Percentiles rank a stretch among this genome's conserved stretches.
phyloP scores from a whole-genome alignment of 805 yeast species.

The Starmerella cellae region DNA sequence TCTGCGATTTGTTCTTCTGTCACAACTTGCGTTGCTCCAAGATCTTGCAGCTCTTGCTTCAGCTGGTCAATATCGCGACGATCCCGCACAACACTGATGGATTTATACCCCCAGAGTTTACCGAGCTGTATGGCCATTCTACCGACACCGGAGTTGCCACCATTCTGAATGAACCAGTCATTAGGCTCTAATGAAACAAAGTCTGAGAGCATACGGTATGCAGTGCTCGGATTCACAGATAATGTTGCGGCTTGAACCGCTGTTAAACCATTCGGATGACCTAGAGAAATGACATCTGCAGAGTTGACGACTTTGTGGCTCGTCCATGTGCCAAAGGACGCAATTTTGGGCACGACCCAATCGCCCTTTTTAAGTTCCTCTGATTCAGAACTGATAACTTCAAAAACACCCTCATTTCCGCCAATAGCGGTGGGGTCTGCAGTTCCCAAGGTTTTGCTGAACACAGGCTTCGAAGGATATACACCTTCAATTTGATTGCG shows the following conservation, averaged over 20 bases:
- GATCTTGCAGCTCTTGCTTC: slow-evolving; percentile 38
- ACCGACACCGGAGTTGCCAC: slow-evolving; percentile 93
- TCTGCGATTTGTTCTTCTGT: slow-evolving; percentile 76
- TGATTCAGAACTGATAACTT: slow-evolving; percentile 43
- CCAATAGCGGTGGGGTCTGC: slow-evolving; percentile 66
- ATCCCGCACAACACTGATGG: slow-evolving; percentile 78
- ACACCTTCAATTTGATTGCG: slow-evolving; percentile 75
- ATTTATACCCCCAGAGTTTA: slow-evolving; percentile 60
- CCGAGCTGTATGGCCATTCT: slow-evolving; percentile 83
- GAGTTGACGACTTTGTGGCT: slow-evolving; percentile 50
- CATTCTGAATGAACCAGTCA: slow-evolving; percentile 89
- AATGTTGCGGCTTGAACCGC: slow-evolving; percentile 62
- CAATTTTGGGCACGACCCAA: slow-evolving; percentile 69
- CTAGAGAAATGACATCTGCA: slow-evolving; percentile 44
- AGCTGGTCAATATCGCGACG: slow-evolving; percentile 62
- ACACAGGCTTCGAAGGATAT: slow-evolving; percentile 64
- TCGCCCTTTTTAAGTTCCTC: slow-evolving; percentile 48
- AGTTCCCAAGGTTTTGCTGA: slow-evolving; percentile 34
- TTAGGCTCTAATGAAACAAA: slow-evolving; percentile 49
- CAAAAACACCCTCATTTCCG: slow-evolving; percentile 89
- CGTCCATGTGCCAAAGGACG: slow-evolving; percentile 91
- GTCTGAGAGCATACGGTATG: slow-evolving; percentile 72
- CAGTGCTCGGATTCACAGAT: slow-evolving; percentile 85
- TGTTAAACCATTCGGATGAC: slow-evolving; percentile 32
- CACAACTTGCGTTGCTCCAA: slow-evolving; percentile 81